These are phyloP conservation scores for Mycothermus thermophilus DNA, from an alignment of 495 filamentous ascomycete genomes.

Conservation along the genomic window DNA sequence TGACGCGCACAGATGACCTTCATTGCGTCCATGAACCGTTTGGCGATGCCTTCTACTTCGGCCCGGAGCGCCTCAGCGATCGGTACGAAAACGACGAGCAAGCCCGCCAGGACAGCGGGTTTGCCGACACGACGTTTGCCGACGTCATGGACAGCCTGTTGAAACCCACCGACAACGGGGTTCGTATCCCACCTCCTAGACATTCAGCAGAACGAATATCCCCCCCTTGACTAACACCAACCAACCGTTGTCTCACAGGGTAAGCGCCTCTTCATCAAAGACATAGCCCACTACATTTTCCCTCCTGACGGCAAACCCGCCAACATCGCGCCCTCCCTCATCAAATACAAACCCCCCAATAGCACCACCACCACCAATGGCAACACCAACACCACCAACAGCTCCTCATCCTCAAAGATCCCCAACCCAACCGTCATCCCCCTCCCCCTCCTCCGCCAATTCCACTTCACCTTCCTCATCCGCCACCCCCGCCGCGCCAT, in stretches of 20 bases:
- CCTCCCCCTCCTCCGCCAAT: constrained; percentile 46
- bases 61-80: constrained; percentile 67
- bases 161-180: constrained; percentile 42
- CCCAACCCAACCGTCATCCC: constrained; percentile 79
- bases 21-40: constrained; percentile 88
- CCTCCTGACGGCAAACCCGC: constrained; percentile 56
- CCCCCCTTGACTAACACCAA: not conserved
- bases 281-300: constrained; percentile 80
- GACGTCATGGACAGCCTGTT: constrained; percentile 61
- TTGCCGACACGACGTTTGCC: constrained; percentile 59
- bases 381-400: constrained; percentile 45
- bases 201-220: not conserved
- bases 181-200: constrained; percentile 5
- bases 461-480: constrained; percentile 96
- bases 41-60: constrained; percentile 91
- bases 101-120: constrained; percentile 57
- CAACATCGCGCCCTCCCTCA: constrained; percentile 61
- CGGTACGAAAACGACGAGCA: constrained; percentile 63
- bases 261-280: constrained; percentile 94
- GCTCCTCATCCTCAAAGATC: too few species aligned
- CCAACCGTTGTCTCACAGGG: constrained; percentile 26
- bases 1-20: constrained; percentile 77
- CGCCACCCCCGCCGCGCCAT: constrained; percentile 79
- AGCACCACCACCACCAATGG: constrained; percentile 41
- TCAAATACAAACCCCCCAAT: constrained; percentile 40